A percentile compares a stretch with the other conserved stretches of the same genome.
Conservation (phyloP, 1,284 basidiomycete species). For the Vanrija sp. region DNA sequence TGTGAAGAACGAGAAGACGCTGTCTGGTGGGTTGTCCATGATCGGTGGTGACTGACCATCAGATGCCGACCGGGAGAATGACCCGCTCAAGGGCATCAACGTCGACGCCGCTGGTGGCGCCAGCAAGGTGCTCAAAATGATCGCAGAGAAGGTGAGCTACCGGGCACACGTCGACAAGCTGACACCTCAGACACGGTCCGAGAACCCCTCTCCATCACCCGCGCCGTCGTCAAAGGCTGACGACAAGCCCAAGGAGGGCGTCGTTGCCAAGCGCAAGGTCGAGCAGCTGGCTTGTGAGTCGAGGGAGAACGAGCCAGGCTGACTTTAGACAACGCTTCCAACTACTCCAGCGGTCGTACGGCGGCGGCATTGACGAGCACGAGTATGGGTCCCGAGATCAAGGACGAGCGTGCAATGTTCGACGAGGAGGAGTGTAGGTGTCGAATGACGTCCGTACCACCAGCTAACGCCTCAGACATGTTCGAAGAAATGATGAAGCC, state of each 20-base stretch:
- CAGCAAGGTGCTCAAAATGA: slow-evolving; percentile 48
- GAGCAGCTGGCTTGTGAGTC: slow-evolving; percentile 41
- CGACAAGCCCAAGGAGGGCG: slow-evolving; percentile 39
- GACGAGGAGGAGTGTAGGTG: slow-evolving; percentile 66
- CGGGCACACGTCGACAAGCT: neutral
- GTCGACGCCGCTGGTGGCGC: slow-evolving; percentile 50
- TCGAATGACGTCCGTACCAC: neutral
- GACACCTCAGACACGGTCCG: slow-evolving; percentile 28
- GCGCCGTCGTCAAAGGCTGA: neutral
- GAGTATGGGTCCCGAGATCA: slow-evolving; percentile 73
- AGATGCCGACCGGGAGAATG: slow-evolving; percentile 39
- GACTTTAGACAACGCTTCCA: slow-evolving; percentile 75
- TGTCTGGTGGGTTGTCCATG: slow-evolving; percentile 27
- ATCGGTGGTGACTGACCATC: neutral
- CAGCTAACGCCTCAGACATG: slow-evolving; percentile 58
- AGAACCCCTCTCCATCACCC: slow-evolving; percentile 17
- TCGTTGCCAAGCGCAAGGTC: slow-evolving; percentile 38
- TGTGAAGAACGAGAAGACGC: slow-evolving; percentile 47
- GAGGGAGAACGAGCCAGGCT: neutral
- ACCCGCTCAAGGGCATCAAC: slow-evolving; percentile 49
- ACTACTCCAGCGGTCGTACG: slow-evolving; percentile 81
- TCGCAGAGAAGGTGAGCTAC: slow-evolving; percentile 47
- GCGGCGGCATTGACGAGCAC: slow-evolving; percentile 94
- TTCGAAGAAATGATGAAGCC: slow-evolving; percentile 79
- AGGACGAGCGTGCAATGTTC: slow-evolving; percentile 75